Evolutionary conservation across 148 eudicot species (phyloP).

Genomic region (Chenopodium berlandieri): DNA sequence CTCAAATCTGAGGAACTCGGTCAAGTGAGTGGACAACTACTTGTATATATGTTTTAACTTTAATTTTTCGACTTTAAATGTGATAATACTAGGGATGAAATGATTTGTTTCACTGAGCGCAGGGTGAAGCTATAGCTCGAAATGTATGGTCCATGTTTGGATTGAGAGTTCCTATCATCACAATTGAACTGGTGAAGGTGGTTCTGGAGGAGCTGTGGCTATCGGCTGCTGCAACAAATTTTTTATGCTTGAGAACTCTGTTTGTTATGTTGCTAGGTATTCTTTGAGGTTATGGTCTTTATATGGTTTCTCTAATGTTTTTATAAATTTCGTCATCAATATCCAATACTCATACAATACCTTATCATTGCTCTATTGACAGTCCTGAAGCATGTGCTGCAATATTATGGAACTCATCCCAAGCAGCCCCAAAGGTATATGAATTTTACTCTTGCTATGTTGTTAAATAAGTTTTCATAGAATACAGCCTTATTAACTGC

Average conservation of each 20-base stretch:
- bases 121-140: conserved; percentile 90
- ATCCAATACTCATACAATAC: neutral
- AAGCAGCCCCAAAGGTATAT: conserved; percentile 73
- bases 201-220: conserved; percentile 90
- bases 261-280: conserved; percentile 81
- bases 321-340: neutral
- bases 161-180: conserved; percentile 68
- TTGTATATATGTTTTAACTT: neutral
- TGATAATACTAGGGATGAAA: neutral
- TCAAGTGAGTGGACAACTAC: conserved; percentile 49
- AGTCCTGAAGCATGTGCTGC: conserved; percentile 93
- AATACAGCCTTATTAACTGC: conserved; percentile 2
- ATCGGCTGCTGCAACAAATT: conserved; percentile 82
- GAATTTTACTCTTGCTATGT: conserved; percentile 7
- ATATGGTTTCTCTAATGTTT: neutral
- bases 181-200: conserved; percentile 88
- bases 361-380: conserved; percentile 6
- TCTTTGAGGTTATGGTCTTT: neutral
- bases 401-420: conserved; percentile 69
- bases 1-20: conserved; percentile 80
- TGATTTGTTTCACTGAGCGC: conserved; percentile 15
- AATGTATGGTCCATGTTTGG: conserved; percentile 86
- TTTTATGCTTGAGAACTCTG: conserved; percentile 82
- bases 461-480: neutral
- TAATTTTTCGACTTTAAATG: neutral